These are phyloP conservation scores for Arbutus unedo DNA, from an alignment of 148 eudicot genomes.

Conservation along the genomic window DNA sequence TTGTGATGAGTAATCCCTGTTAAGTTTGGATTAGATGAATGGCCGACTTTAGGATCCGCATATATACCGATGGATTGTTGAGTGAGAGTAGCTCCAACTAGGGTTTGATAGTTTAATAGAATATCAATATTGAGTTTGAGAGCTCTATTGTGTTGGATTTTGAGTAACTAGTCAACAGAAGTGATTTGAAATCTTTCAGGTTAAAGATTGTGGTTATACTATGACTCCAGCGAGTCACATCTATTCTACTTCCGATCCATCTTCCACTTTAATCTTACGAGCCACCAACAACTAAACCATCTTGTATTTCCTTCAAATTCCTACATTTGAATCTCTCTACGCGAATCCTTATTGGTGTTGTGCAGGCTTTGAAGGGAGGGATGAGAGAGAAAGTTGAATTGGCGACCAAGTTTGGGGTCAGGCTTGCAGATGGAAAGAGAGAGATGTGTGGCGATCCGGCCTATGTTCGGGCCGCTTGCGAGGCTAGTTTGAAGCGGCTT, in stretches of 20 bases:
- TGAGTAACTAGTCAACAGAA: neutral
- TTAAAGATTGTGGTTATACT: no score
- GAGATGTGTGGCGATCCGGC: conserved; percentile 14
- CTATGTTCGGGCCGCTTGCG: conserved; percentile 16
- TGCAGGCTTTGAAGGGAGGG: neutral
- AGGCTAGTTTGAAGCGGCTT: conserved; percentile 19
- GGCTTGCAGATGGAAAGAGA: no score
- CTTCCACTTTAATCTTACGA: no score
- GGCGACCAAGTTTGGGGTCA: conserved; percentile 13
- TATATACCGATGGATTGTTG: no score
- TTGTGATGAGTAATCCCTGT: no score
- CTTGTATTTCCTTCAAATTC: neutral
- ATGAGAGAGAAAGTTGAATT: neutral
- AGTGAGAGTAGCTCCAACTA: neutral
- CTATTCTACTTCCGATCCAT: no score
- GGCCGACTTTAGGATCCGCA: no score
- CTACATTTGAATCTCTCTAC: no score
- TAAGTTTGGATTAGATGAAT: no score
- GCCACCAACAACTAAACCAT: no score
- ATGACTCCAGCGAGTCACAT: no score
- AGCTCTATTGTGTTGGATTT: neutral
- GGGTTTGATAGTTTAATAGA: neutral
- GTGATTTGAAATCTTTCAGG: no score
- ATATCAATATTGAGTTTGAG: neutral
- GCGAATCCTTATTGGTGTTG: neutral